Base-by-base conservation (phyloP, 352 stramenopile species). In the Pythium rishiriense region DNA sequence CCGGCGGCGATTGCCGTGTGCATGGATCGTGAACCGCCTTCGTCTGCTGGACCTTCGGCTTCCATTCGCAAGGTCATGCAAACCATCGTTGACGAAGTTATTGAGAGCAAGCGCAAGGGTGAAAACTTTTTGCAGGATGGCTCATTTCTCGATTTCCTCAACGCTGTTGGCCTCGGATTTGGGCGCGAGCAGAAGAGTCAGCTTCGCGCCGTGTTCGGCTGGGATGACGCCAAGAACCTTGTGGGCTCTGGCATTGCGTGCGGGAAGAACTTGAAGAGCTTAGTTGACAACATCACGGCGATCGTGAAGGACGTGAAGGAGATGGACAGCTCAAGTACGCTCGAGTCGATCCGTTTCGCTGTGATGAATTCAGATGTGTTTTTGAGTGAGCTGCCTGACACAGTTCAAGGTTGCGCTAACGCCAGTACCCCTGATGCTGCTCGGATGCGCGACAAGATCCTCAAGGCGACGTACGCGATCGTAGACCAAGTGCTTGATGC, bases 211-310 rank as follows among this genome's bases (percentile, higher is more conserved):
- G 25, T 7, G 14, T 37, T 53, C 11, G 15, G 46, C 14, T 53
- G 46, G 46, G 28, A 53, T 15, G 46, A 53, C 26, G 46, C 25
- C 54, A 81, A 70, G 45, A 66, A 68, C 0, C 37, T 85, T 21
- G 74, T 90, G 14, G 61, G 71, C 17, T 72, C 70, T 0, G 69
- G 69, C 10, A 62, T 76, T 0, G 81, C 53, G 0, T 90, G 76
- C 28, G 81, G 78, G 0, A 64, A 69, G n/a, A 49, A 83, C 8
- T 66, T 88, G 41, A 82, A 88, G 42, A 66, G 55, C 4, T 59
- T 87, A 5, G 79, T 79, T 6, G 72, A 88, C 54, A 75, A 74
- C 21, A 72, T 88, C 50, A 66, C 80, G n/a, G 63, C 54, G 1
- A 64, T 73, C 11, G 74, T 91, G 12, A 70, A 69, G 31, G 65